Evolutionary conservation across 2,329 filamentous ascomycete genomes (phyloP), one percentile per base, ranked within the genome.

Genomic region (Tothia fuscella): DNA sequence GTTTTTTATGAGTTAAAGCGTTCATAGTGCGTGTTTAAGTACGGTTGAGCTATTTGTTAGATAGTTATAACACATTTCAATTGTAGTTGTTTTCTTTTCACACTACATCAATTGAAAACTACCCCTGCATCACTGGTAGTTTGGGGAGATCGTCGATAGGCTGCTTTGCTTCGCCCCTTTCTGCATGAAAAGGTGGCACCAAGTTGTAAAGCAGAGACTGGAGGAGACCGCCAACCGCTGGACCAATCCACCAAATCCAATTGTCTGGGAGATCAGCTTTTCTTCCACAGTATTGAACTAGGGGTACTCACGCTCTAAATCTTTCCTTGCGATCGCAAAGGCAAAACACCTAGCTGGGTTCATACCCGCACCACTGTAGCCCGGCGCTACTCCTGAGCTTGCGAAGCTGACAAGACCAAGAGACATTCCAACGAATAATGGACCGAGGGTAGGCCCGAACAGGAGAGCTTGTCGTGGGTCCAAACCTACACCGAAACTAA

Each of bases 281-380:
- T 9, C n/a, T n/a, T n/a, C n/a, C n/a, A n/a, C n/a, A n/a, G n/a
- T n/a, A n/a, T n/a, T n/a, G n/a, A n/a, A n/a, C n/a, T n/a, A n/a
- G n/a, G n/a, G n/a, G n/a, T n/a, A n/a, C n/a, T n/a, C n/a, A n/a
- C n/a, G n/a, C n/a, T n/a, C n/a, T n/a, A n/a, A n/a, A n/a, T n/a
- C n/a, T n/a, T n/a, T n/a, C n/a, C n/a, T n/a, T n/a, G 35, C 35
- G n/a, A 17, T 14, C 22, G 28, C 28, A 14, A 37, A 37, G 21
- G 22, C 22, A 13, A 37, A 28, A 26, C 35, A 37, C 19, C 35
- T 37, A 3, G 35, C 35, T 26, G 35, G 35, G 28, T 28, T 37
- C 10, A 25, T 37, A 16, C 22, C 35, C 25, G 14, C 28, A 25
- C 35, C 35, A n/a, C 25, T 6, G 35, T 28, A 37, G 25, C 22